Evolutionary conservation across 257 asterid genomes (phyloP), one percentile per base, ranked within the genome.

Genomic region (Solanum commersonii): DNA sequence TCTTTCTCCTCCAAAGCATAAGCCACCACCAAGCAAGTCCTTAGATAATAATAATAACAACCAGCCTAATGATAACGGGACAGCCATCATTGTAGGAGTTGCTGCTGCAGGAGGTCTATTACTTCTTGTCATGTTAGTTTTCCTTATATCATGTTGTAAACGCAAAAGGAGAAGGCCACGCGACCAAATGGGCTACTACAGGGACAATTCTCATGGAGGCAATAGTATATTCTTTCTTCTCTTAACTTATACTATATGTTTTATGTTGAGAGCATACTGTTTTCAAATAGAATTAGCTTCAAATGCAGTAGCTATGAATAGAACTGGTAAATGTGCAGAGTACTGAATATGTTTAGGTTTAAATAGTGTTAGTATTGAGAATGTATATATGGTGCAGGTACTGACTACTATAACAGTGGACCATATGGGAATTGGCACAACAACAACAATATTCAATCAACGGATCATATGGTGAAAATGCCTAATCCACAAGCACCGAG

Each of bases 81-180:
- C 12, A 16, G 87, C 88, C 68, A 49, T 95, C 16, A 90, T 94
- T 35, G 94, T 92, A 1, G 99, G 98, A 87, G 94, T 88, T n/a
- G 95, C 95, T 0, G 95, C 91, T 0, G 98, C 94, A 2, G 97
- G 91, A 4, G 95, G 90, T 81, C 79, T 96, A 16, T 83, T 96
- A 86, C 88, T 95, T 23, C 71, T 93, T 20, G 34, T 94, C 18
- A 52, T 94, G 92, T 65, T 95, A 15, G 91, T 89, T 33, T 88
- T 91, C 63, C 35, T 93, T 81, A 27, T 93, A 33, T 88, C 89
- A 68, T 92, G 95, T 29, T 46, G 88, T 35, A 92, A 68, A 73
- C 94, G 91, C 82, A 95, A 91, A 90, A 95, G 90, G 89, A 89
- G 98, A 85, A 94, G 87, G 91, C 86, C 89, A 10, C 95, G 88